A percentile compares a stretch with the other conserved stretches of the same genome.
Conservation (phyloP, 192 early-diverging fungal genomes). For the Backusella australiensis region DNA sequence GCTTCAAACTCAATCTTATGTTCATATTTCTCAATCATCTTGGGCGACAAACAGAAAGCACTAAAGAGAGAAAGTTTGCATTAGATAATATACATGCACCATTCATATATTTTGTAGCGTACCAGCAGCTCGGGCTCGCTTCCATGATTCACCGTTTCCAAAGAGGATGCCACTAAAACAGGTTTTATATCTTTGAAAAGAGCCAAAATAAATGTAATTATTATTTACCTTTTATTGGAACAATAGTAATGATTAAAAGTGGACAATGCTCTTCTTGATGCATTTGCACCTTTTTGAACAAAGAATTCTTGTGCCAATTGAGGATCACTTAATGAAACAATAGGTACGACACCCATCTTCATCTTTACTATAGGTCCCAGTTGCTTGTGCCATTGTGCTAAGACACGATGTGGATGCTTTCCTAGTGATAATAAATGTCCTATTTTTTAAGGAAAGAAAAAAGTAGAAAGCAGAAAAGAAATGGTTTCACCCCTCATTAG, state of each 20-base stretch:
- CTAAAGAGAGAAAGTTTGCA: neutral
- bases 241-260: neutral
- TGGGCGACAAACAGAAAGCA: neutral
- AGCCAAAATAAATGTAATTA: too few species aligned
- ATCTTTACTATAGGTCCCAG: neutral
- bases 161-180: neutral
- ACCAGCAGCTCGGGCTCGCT: neutral
- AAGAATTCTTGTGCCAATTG: neutral
- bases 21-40: neutral
- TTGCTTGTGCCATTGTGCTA: too few species aligned
- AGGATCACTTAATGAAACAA: neutral
- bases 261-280: neutral
- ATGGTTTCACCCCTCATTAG: too few species aligned
- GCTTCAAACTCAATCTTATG: neutral
- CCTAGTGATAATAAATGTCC: too few species aligned
- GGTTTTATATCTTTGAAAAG: too few species aligned
- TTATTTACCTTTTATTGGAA: neutral
- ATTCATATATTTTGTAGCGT: neutral
- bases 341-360: neutral
- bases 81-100: neutral
- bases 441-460: too few species aligned
- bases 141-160: neutral
- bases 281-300: neutral
- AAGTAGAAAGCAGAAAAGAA: too few species aligned
- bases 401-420: too few species aligned